These are phyloP conservation scores for Podila epigama DNA, from an alignment of 192 early-diverging fungal genomes.

Conservation along the genomic window DNA sequence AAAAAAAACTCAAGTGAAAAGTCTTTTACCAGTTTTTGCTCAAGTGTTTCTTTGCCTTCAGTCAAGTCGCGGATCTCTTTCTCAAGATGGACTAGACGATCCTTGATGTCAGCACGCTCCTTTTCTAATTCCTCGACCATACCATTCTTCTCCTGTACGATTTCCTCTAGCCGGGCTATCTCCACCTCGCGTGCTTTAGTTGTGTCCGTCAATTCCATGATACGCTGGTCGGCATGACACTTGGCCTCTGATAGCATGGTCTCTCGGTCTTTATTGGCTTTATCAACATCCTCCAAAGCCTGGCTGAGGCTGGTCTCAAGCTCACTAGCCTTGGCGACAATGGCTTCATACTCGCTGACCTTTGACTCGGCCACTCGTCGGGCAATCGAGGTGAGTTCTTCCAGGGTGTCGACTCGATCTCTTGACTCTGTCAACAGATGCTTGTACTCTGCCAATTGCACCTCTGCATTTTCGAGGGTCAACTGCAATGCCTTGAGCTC, in stretches of 20 bases:
- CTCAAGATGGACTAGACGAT: background rate
- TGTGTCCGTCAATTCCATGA: background rate
- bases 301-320: slow-evolving; percentile 6
- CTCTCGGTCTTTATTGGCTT: slow-evolving; percentile 12
- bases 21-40: background rate
- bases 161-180: background rate
- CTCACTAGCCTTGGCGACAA: slow-evolving; percentile 4
- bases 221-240: background rate
- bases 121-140: background rate
- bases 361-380: slow-evolving; percentile 33
- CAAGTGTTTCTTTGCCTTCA: background rate
- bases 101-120: background rate
- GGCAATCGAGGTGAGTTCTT: slow-evolving; percentile 48
- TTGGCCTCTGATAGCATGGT: background rate
- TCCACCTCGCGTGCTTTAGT: background rate
- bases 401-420: slow-evolving; percentile 24
- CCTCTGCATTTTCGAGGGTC: slow-evolving; percentile 17
- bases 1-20: too few relatives aligned
- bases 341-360: slow-evolving; percentile 17
- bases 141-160: background rate
- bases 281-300: slow-evolving; percentile 2
- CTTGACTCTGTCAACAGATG: slow-evolving; percentile 18
- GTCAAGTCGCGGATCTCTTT: background rate
- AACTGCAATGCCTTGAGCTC: slow-evolving; percentile 22
- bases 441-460: slow-evolving; percentile 28